Evolutionary conservation across 2,329 filamentous ascomycete genomes (phyloP).

Genomic region (Tolypocladium nubicola): DNA sequence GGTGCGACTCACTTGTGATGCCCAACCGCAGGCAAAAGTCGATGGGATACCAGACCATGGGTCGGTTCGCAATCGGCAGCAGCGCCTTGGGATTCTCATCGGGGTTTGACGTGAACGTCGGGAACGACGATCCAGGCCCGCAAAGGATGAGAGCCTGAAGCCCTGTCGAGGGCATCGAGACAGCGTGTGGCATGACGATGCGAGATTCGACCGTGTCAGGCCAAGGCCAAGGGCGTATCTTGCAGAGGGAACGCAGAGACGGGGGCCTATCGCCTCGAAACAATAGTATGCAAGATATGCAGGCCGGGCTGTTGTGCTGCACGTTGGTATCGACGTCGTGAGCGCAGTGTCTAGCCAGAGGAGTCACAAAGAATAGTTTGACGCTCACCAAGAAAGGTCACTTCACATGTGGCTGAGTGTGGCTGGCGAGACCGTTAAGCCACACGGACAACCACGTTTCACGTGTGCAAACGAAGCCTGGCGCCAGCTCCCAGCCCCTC

Average conservation of each 20-base stretch:
- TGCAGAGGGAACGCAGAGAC: neutral
- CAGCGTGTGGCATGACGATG: slow-evolving; percentile 60
- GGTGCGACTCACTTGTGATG: slow-evolving; percentile 51
- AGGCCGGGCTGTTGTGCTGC: neutral
- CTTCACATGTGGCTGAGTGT: neutral
- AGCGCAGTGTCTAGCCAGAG: neutral
- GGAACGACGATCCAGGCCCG: slow-evolving; percentile 70
- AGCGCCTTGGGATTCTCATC: slow-evolving; percentile 75
- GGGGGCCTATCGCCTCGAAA: neutral
- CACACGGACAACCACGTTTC: neutral
- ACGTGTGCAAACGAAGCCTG: neutral
- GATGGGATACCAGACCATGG: slow-evolving; percentile 84
- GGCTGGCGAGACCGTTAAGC: neutral
- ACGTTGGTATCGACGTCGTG: neutral
- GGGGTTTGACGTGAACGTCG: slow-evolving; percentile 71
- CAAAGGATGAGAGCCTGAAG: slow-evolving; percentile 78
- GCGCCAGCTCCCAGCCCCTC: neutral
- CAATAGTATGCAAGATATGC: neutral
- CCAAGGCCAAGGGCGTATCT: neutral
- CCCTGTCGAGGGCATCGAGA: slow-evolving; percentile 61
- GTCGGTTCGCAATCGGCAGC: slow-evolving; percentile 71
- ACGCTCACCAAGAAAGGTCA: neutral
- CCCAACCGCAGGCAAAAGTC: slow-evolving; percentile 79
- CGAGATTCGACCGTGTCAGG: neutral
- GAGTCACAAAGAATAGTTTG: slow-evolving; percentile 4